Base-by-base conservation (phyloP, 345 rosid species). In the Hirschfeldia incana region DNA sequence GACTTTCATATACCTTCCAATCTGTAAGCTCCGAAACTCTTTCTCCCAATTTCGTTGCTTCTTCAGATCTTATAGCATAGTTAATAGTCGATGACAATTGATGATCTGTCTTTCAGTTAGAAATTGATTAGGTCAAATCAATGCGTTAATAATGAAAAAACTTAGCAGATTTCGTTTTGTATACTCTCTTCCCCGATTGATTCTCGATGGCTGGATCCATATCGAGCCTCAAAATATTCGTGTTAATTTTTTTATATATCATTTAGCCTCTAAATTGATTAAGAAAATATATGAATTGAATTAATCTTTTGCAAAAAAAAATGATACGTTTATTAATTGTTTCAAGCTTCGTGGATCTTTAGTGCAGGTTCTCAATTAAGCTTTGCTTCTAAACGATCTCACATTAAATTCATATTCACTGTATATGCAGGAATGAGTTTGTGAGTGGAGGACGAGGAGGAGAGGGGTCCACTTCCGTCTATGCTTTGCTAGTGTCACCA, bases 341-440 rank as follows among this genome's bases (percentile, higher is more conserved):
- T 9, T 39, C 4, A 9, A 39, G 13, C 13, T 2, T 4, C 46
- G 9, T 9, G 46, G 46, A 65, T 74, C 77, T n/a, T 44, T 60
- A 72, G 4, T 3, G 3, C 21, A 55, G 26, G 16, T 53, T 58
- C 66, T 76, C 42, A 62, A 61, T 61, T 49, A 15, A 51, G 28
- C 70, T 76, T 26, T 32, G 63, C n/a, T 62, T 64, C 27, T 65
- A 49, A 8, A 65, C 63, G 44, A 49, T 49, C 46, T 17, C 13
- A 10, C 16, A 26, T 55, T 37, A 15, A 21, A 16, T 13, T 12
- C 33, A 55, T 49, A 1, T 33, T 12, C 12, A 58, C 28, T 69
- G 61, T 67, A 6, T 58, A 46, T 34, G 78, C 78, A 79, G 82
- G 82, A 26, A 16, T 33, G 32, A 30, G 29, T 29, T 13, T 59